Evolutionary conservation across 2,329 filamentous ascomycete genomes (phyloP).

Genomic region (Pseudohalonectria lignicola): DNA sequence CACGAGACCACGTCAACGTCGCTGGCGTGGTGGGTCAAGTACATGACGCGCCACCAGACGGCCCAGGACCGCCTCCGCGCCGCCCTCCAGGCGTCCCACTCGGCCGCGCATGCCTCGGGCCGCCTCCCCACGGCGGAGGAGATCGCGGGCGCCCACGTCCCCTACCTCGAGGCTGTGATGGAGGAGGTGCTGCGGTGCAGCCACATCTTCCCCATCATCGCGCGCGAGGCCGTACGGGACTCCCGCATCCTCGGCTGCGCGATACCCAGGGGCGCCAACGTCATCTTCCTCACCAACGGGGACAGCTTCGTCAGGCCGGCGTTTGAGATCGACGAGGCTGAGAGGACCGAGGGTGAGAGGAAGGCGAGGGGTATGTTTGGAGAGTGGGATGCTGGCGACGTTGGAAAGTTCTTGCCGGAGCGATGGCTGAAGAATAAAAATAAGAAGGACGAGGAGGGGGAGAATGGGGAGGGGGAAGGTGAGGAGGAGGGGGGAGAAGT

Average conservation of each 20-base stretch:
- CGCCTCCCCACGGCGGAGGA: slow-evolving; percentile 17
- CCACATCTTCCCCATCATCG: slow-evolving; percentile 11
- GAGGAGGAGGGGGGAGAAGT: no score
- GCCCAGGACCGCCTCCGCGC: slow-evolving; percentile 6
- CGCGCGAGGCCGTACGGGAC: slow-evolving; percentile 21
- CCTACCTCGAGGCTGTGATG: slow-evolving; percentile 28
- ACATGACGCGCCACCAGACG: slow-evolving; percentile 6
- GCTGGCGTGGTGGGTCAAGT: slow-evolving; percentile 11
- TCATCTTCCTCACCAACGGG: no score
- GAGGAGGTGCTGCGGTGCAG: slow-evolving; percentile 26
- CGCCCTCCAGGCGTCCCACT: slow-evolving; percentile 12
- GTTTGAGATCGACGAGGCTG: no score
- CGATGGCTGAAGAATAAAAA: no score
- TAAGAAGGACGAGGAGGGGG: no score
- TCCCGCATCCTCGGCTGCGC: slow-evolving; percentile 25
- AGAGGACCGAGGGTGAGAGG: no score
- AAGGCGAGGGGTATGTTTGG: no score
- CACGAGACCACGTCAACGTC: slow-evolving; percentile 15
- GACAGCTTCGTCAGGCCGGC: no score
- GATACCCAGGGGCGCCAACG: slow-evolving; percentile 7
- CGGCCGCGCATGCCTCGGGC: no score
- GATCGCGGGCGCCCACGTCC: slow-evolving; percentile 17
- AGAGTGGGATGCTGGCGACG: no score
- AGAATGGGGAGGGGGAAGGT: no score
- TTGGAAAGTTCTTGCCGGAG: no score